Evolutionary conservation across 495 filamentous ascomycete species (phyloP).

Genomic region (Chaetomium tenue): DNA sequence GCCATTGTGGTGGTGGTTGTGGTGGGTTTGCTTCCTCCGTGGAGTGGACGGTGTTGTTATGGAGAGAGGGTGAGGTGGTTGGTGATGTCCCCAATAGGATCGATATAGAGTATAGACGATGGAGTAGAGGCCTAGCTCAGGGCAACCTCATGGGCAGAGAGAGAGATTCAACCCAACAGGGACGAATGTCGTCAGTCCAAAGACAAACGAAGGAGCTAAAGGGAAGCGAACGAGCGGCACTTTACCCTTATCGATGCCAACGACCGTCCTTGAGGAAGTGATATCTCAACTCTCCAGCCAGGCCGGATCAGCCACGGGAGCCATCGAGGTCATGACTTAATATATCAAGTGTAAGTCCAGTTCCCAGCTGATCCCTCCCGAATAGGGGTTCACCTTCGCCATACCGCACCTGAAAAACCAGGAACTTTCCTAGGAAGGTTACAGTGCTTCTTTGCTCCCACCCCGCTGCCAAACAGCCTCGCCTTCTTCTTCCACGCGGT

Average conservation of each 20-base stretch:
- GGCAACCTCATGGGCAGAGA: not conserved
- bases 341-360: slow-evolving; percentile 5
- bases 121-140: too few species aligned
- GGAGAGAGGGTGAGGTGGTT: not conserved
- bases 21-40: not conserved
- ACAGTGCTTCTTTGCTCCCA: not conserved
- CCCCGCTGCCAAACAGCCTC: not conserved
- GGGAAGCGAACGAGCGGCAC: slow-evolving; percentile 1
- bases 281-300: not conserved
- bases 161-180: not conserved
- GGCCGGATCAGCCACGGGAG: slow-evolving; percentile 2
- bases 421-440: not conserved
- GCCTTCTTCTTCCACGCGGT: not conserved
- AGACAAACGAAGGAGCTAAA: not conserved
- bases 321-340: not conserved
- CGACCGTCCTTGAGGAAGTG: not conserved
- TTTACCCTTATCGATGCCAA: not conserved
- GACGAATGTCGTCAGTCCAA: not conserved
- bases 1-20: too few species aligned
- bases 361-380: not conserved
- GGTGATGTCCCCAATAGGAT: not conserved
- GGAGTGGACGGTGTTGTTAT: not conserved
- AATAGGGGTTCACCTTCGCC: slow-evolving; percentile 2
- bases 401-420: not conserved
- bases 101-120: not conserved